phyloP scores from a whole-genome alignment of 345 rosid genomes.

The Trapa incisa region DNA sequence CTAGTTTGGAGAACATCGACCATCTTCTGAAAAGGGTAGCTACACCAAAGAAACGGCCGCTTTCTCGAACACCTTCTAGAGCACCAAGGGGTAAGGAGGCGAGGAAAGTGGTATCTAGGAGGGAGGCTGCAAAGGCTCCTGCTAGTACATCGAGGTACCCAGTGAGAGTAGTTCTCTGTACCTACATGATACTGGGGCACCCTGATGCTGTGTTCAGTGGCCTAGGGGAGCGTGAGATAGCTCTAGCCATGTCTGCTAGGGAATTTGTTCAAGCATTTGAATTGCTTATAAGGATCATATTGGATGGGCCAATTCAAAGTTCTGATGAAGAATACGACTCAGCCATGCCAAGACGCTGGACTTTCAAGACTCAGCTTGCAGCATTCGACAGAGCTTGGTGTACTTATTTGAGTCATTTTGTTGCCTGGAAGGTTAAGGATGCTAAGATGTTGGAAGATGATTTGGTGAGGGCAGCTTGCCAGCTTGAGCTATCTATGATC shows the following conservation, averaged over 20 bases:
- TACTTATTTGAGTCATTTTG: conserved; percentile 72
- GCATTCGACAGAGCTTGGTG: conserved; percentile 87
- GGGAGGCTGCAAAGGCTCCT: conserved; percentile 29
- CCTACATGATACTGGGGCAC: conserved; percentile 93
- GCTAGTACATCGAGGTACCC: conserved; percentile 60
- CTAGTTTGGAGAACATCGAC: conserved; percentile 55
- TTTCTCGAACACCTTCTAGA: conserved; percentile 15
- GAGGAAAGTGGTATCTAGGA: conserved; percentile 27
- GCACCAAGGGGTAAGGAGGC: conserved; percentile 35
- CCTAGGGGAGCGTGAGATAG: conserved; percentile 74
- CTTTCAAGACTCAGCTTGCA: conserved; percentile 63
- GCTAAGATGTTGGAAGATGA: conserved; percentile 79
- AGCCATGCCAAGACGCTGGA: conserved; percentile 32
- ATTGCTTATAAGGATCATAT: conserved; percentile 51
- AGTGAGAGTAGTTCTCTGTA: conserved; percentile 75
- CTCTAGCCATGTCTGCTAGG: conserved; percentile 57
- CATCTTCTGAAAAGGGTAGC: conserved; percentile 84
- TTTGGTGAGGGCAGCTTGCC: conserved; percentile 93
- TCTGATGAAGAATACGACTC: conserved; percentile 38
- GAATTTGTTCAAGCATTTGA: conserved; percentile 59
- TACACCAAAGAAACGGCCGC: conserved; percentile 48
- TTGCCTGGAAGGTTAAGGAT: conserved; percentile 94
- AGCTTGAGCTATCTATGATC: conserved; percentile 96
- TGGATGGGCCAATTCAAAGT: conserved; percentile 59
- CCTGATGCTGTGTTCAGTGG: conserved; percentile 93